Evolutionary conservation across 345 rosid genomes (phyloP).

Genomic region (Populus tremula): DNA sequence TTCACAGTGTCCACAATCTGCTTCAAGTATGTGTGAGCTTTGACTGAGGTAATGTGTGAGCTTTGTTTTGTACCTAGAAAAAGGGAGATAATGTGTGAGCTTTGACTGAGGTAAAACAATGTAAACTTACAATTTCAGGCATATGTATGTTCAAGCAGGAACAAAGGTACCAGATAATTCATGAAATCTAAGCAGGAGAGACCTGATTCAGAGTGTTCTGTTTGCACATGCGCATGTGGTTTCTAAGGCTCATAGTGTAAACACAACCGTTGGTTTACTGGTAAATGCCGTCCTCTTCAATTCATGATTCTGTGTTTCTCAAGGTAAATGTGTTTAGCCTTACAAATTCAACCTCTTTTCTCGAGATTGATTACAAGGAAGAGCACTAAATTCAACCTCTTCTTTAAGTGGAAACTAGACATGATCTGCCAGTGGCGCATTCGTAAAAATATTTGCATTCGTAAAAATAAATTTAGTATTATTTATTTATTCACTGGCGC

Average conservation of each 20-base stretch:
- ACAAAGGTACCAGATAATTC: not conserved
- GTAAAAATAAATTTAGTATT: too few species aligned
- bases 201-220: not conserved
- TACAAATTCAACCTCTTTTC: not conserved
- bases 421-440: too few species aligned
- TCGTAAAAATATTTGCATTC: too few species aligned
- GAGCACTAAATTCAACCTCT: conserved; percentile 52
- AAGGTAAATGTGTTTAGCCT: not conserved
- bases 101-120: not conserved
- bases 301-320: not conserved
- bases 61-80: conserved; percentile 65
- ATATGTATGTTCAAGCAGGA: not conserved
- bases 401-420: conserved; percentile 23
- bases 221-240: not conserved
- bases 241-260: not conserved
- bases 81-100: not conserved
- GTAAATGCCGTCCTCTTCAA: not conserved
- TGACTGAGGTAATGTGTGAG: conserved; percentile 7
- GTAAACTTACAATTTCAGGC: not conserved
- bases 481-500: too few species aligned
- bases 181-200: not conserved
- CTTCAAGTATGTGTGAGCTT: conserved; percentile 52
- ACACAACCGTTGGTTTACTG: not conserved
- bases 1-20: conserved; percentile 81
- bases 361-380: not conserved